A percentile compares a stretch with the other conserved stretches of the same genome.
These are phyloP conservation scores for Dictyophora rubrovolvata DNA, from an alignment of 768 basidiomycete species.

Conservation along the genomic window DNA sequence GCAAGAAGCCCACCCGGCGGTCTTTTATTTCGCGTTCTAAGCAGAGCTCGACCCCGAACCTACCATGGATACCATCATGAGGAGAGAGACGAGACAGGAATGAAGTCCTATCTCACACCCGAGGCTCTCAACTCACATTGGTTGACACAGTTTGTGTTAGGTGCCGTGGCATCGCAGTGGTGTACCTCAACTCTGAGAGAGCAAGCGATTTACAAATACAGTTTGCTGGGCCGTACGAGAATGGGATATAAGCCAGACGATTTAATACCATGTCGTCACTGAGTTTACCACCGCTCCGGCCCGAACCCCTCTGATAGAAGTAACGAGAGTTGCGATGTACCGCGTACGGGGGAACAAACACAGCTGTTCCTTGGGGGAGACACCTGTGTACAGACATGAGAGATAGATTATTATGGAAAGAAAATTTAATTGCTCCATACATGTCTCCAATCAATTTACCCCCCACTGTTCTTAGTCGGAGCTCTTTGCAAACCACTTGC, in stretches of 20 bases:
- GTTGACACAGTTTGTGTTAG: too few species aligned
- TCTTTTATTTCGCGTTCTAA: too few species aligned
- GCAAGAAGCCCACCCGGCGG: too few species aligned
- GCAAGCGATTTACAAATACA: constrained; percentile 43
- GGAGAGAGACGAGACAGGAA: too few species aligned
- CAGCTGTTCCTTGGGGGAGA: constrained; percentile 34
- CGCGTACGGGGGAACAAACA: constrained; percentile 32
- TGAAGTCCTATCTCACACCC: too few species aligned
- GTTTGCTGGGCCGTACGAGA: constrained; percentile 39
- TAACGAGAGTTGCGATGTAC: constrained; percentile 36
- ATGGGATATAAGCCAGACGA: constrained; percentile 31
- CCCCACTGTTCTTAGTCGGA: constrained; percentile 25
- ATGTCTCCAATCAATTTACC: constrained; percentile 27
- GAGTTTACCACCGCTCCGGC: constrained; percentile 26
- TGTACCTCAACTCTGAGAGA: constrained; percentile 29
- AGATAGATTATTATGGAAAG: neutral
- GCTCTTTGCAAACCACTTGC: constrained; percentile 38
- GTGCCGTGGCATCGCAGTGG: constrained; percentile 25
- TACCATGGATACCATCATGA: too few species aligned
- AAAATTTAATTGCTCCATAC: constrained; percentile 19
- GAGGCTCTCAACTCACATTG: too few species aligned
- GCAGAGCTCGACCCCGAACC: too few species aligned
- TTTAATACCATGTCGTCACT: constrained; percentile 19
- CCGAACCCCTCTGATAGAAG: constrained; percentile 36
- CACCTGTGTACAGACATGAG: constrained; percentile 22